Conservation (phyloP, 176 grass and related monocot genomes). For the Tuctoria greenei region DNA sequence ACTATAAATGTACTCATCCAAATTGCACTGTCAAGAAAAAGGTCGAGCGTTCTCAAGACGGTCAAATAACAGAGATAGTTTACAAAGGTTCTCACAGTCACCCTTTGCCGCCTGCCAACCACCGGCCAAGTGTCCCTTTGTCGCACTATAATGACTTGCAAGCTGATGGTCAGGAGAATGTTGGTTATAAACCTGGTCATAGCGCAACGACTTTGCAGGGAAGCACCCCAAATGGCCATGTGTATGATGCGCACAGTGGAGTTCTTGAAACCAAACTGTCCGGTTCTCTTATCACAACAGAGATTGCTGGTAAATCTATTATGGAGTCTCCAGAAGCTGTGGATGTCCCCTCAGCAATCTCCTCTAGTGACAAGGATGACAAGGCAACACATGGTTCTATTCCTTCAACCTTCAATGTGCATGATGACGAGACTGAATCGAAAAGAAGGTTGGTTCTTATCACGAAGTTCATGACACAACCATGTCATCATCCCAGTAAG, state of each 20-base stretch:
- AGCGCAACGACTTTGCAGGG: conserved; percentile 14
- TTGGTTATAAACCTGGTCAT: conserved; percentile 27
- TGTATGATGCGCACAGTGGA: conserved; percentile 47
- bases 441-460: conserved; percentile 60
- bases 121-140: conserved; percentile 10
- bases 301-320: conserved; percentile 25
- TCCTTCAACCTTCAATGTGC: conserved; percentile 20
- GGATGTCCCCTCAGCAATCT: conserved; percentile 50
- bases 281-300: conserved; percentile 28
- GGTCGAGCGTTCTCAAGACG: conserved; percentile 69
- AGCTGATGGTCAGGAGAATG: conserved; percentile 32
- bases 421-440: conserved; percentile 52
- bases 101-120: conserved; percentile 46
- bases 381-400: conserved; percentile 34
- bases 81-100: conserved; percentile 80
- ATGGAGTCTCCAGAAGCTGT: conserved; percentile 42
- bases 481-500: neutral
- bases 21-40: conserved; percentile 78
- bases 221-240: conserved; percentile 28
- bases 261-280: conserved; percentile 39
- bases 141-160: conserved; percentile 22
- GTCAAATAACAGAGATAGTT: conserved; percentile 77
- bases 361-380: conserved; percentile 60
- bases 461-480: neutral
- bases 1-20: conserved; percentile 75